These are phyloP conservation scores for Metschnikowia borealis DNA, from an alignment of 805 yeast genomes.

Conservation along the genomic window DNA sequence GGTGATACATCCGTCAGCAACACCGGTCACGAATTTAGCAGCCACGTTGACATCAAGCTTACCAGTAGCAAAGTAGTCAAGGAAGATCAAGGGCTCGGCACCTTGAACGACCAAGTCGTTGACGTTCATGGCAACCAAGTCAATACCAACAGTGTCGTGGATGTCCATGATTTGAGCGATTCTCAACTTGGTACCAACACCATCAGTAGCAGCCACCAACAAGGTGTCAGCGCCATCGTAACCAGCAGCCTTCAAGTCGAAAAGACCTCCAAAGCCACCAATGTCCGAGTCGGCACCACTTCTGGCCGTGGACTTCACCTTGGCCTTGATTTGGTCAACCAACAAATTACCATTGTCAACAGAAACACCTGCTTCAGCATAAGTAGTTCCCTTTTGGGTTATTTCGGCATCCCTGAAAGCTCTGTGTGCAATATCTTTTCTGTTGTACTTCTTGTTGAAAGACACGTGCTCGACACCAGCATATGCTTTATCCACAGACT, in stretches of 20 bases:
- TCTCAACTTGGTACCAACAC: conserved; percentile 96
- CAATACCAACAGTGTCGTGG: conserved; percentile 98
- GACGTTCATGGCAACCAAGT: conserved; percentile 98
- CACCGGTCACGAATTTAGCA: conserved; percentile 87
- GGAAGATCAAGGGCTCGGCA: conserved; percentile 93
- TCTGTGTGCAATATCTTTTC: conserved; percentile 93
- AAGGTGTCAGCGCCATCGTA: conserved; percentile 74
- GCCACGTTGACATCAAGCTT: conserved; percentile 81
- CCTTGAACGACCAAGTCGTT: conserved; percentile 98
- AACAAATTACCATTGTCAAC: conserved; percentile 92
- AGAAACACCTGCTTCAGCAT: conserved; percentile 95
- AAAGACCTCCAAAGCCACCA: conserved; percentile 98
- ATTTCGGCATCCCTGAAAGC: conserved; percentile 65
- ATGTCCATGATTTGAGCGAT: conserved; percentile 86
- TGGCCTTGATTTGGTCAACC: conserved; percentile 84
- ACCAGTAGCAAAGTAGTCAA: conserved; percentile 96
- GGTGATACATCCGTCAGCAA: conserved; percentile 90
- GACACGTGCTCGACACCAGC: conserved; percentile 73
- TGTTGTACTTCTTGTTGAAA: conserved; percentile 73
- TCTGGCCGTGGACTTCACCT: conserved; percentile 89
- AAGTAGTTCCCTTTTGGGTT: conserved; percentile 54
- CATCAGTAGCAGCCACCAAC: conserved; percentile 96
- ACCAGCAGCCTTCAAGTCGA: conserved; percentile 86
- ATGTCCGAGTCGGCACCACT: conserved; percentile 97
- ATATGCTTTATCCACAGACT: conserved; percentile 84